Base-by-base conservation (phyloP, 2,329 filamentous ascomycete species). In the Xylaria sp. region DNA sequence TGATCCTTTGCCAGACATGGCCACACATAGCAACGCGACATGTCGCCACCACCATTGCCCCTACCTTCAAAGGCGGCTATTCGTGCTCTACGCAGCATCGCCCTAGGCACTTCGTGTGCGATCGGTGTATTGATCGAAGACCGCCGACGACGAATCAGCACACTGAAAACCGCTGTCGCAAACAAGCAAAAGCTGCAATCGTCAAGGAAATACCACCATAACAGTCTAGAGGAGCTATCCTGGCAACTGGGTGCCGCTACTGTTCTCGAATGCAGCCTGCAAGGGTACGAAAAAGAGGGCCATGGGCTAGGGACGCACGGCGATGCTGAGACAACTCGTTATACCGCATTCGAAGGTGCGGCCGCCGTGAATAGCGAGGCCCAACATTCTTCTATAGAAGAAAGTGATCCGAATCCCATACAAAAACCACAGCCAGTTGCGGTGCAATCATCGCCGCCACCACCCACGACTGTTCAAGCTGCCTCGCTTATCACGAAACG, bases 41-140 rank as follows among this genome's bases (percentile, higher is more conserved):
- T 87, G 85, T 81, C 82, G 62, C 76, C 82, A 65, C 80, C 81
- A 65, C 80, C 81, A 59, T 79, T 83, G 66, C 84, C 84, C 67
- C 83, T 86, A 65, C 86, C 86, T 57, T 88, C 87, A 44, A 85
- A 85, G 79, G 84, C 84, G 67, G 85, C 84, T 67, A 81, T 88
- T 71, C 83, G 85, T 77, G 83, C 86, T 67, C 83, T 89, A 42
- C 85, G 86, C 69, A 84, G 86, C 70, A 81, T 88, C 67, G 82
- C 87, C 64, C 78, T 89, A 17, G 87, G 86, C 59, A 88, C 86
- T 2, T 87, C 86, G 9, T 88, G 86, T 74, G 88, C 86, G 49
- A 81, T 88, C 64, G 82, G 84, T 59, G 76, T 87, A 31, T 79
- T 89, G 64, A 81, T 87, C 66, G 86, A 89, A 77, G 87, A 89